Percentiles rank a stretch among this genome's conserved stretches.
Conservation (phyloP, 73 alveolate genomes). For the Blepharisma stoltei region DNA sequence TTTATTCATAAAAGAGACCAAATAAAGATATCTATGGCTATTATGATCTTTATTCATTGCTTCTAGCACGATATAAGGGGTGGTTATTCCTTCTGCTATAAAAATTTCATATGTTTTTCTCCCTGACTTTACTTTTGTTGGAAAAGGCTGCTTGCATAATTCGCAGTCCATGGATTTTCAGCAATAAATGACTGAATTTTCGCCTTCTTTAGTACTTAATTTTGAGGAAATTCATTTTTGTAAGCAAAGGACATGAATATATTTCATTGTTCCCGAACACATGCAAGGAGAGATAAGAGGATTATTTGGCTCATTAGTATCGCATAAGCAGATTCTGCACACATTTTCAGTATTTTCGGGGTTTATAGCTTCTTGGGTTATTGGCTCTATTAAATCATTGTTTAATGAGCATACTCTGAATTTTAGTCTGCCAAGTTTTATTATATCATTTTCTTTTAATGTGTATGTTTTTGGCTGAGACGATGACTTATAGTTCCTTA, state of each 20-base stretch:
- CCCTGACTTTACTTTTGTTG: constrained; percentile 31
- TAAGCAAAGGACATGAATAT: constrained; percentile 79
- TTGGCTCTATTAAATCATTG: too few species aligned
- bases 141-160: constrained; percentile 84
- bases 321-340: too few species aligned
- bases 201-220: constrained; percentile 62
- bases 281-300: constrained; percentile 83
- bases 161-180: constrained; percentile 92
- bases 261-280: constrained; percentile 83
- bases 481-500: neutral
- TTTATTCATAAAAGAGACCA: constrained; percentile 38
- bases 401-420: too few species aligned
- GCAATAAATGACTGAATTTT: constrained; percentile 55
- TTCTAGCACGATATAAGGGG: neutral
- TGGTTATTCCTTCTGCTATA: neutral
- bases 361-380: too few species aligned
- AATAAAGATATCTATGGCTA: constrained; percentile 38
- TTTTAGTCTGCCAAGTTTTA: too few species aligned
- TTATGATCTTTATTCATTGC: neutral
- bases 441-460: too few species aligned
- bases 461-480: neutral
- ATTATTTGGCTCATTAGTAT: constrained; percentile 21
- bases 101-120: neutral
- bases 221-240: constrained; percentile 80
- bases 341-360: too few species aligned